Evolutionary conservation across 148 eudicot genomes (phyloP).

Genomic region (Oxyria digyna): DNA sequence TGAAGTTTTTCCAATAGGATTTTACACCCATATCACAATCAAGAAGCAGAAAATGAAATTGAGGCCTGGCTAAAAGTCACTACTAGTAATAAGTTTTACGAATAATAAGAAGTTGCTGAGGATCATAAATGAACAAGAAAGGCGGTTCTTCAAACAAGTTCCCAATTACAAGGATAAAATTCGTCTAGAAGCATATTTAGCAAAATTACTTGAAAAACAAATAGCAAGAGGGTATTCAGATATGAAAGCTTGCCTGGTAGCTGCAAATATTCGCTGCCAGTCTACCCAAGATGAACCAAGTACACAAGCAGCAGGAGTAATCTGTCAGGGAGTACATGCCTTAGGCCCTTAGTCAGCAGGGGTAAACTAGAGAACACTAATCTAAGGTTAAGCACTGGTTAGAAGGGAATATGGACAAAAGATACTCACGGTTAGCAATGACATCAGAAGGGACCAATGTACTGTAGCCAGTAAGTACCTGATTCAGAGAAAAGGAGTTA

Average conservation of each 20-base stretch:
- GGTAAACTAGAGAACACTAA: background rate
- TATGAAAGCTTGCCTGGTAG: conserved; percentile 39
- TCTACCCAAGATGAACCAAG: conserved; percentile 80
- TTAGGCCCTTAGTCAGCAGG: background rate
- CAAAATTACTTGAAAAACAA: background rate
- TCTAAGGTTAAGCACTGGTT: background rate
- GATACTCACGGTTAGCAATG: conserved; percentile 63
- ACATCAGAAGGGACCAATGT: conserved; percentile 87
- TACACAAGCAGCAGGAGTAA: conserved; percentile 78
- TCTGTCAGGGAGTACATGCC: conserved; percentile 24
- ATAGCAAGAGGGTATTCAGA: background rate
- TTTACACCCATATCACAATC: background rate
- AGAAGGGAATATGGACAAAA: conserved; percentile 6
- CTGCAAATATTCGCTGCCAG: conserved; percentile 80
- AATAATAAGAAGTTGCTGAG: background rate
- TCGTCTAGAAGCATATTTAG: background rate
- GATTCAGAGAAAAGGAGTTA: conserved; percentile 15
- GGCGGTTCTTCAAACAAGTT: background rate
- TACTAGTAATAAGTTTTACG: background rate
- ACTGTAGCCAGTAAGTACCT: conserved; percentile 57
- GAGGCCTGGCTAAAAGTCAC: background rate
- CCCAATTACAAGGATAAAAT: background rate
- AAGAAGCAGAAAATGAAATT: background rate
- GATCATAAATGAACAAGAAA: background rate
- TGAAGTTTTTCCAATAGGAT: background rate